Base-by-base conservation (phyloP, 495 filamentous ascomycete genomes). In the Penicillium tannophilum region DNA sequence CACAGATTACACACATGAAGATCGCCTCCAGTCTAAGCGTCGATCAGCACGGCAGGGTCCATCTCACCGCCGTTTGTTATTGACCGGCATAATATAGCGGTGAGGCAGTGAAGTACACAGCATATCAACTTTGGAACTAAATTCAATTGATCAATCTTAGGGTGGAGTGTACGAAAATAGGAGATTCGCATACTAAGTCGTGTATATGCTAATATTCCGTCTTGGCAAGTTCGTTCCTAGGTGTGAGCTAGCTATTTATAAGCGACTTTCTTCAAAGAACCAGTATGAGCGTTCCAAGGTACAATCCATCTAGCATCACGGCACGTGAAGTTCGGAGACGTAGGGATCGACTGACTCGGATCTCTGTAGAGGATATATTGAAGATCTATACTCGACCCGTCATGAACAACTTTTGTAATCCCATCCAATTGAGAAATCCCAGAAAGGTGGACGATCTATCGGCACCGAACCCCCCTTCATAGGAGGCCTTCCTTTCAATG, bases 401-500 rank as follows among this genome's bases (percentile, higher is more conserved):
- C 17, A 45, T 24, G 23, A 45, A 45, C 9, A 45, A 10, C 43
- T 45, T 45, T 16, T 19, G 7, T 3, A 45, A 45, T 45, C 43
- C 43, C n/a, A 45, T 45, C 43, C 43, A 45, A 19, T 24, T 45
- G 43, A 45, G 8, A 45, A 45, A 45, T 2, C 43, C 43, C 14
- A 24, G 43, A 24, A 45, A 45, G 4, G n/a, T 24, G 17, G 17
- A 24, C 10, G 17, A 19, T 36, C 33, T 36, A 9, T 12, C 43
- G 10, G 23, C n/a, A 19, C 17, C n/a, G 23, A 19, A 12, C 16
- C 23, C 43, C 23, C 16, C n/a, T 36, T 65, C 63, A 20, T 36
- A 41, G n/a, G n/a, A 19, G 0, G 55, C 56, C 45, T 65, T 65
- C 16, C 33, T 56, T 26, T 65, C 63, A 48, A 60, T 52, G 52